Evolutionary conservation across 208 protist genomes (phyloP).

Genomic region (Trypanosoma vivax): DNA sequence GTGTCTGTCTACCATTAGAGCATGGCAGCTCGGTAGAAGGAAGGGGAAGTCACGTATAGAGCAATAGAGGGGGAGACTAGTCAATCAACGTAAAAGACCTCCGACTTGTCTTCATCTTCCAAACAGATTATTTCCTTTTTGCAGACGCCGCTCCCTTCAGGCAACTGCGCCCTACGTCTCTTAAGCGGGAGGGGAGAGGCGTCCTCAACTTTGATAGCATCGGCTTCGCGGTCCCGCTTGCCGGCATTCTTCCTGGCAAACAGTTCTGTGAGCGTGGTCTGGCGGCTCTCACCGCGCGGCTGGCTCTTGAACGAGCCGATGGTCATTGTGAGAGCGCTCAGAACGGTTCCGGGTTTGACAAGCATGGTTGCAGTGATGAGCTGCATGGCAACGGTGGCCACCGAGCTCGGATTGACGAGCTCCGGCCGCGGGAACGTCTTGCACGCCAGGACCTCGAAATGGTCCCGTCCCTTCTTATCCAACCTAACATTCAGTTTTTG

Average conservation of each 20-base stretch:
- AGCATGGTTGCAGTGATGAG: slow-evolving; percentile 1
- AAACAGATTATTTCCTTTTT: too few relatives aligned
- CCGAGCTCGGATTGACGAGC: slow-evolving; percentile 20
- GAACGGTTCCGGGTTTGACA: not conserved
- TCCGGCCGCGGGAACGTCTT: slow-evolving; percentile 30
- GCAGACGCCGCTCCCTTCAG: too few relatives aligned
- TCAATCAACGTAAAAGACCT: too few relatives aligned
- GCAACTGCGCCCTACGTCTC: not conserved
- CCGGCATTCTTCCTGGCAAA: slow-evolving; percentile 2
- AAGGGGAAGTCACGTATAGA: too few relatives aligned
- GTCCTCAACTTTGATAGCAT: slow-evolving; percentile 12
- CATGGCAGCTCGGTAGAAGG: too few relatives aligned
- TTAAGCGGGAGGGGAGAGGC: not conserved
- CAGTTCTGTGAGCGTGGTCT: slow-evolving; percentile 18
- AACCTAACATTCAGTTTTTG: slow-evolving; percentile 45
- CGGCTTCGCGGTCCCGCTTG: slow-evolving; percentile 12
- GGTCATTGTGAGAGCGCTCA: slow-evolving; percentile 19
- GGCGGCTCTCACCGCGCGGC: not conserved
- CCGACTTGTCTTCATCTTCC: too few relatives aligned
- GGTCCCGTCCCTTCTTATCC: slow-evolving; percentile 29
- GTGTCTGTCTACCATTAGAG: too few relatives aligned
- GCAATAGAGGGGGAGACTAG: too few relatives aligned
- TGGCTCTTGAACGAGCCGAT: slow-evolving; percentile 19
- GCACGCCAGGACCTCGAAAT: slow-evolving; percentile 26
- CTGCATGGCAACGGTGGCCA: slow-evolving; percentile 9